Percentiles rank a stretch among this genome's conserved stretches.
These are phyloP conservation scores for Scleromitrula shiraiana DNA, from an alignment of 2,329 filamentous ascomycete species.

Conservation along the genomic window DNA sequence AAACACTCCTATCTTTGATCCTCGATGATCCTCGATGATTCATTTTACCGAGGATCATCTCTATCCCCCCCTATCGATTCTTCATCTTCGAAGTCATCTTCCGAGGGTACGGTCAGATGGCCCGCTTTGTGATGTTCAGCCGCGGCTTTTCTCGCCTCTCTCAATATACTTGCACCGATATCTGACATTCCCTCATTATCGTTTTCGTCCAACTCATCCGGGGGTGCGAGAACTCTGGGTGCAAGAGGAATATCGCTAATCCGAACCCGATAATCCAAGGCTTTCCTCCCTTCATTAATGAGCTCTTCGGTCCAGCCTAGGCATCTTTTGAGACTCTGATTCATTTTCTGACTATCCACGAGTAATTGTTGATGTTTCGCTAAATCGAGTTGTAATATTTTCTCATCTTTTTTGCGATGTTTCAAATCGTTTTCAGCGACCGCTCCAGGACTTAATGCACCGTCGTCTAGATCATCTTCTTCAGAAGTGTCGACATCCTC, in stretches of 20 bases:
- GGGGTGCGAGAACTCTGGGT: conserved; percentile 62
- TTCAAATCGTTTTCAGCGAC: conserved; percentile 38
- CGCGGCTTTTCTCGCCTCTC: conserved; percentile 23
- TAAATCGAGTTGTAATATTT: conserved; percentile 75
- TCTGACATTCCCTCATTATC: conserved; percentile 27
- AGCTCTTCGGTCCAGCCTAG: conserved; percentile 83
- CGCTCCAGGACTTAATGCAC: conserved; percentile 33
- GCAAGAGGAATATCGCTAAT: conserved; percentile 72
- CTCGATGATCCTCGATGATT: too few relatives aligned
- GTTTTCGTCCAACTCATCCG: conserved; percentile 49
- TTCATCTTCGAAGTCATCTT: not conserved
- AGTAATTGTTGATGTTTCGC: conserved; percentile 83
- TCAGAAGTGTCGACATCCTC: conserved; percentile 41
- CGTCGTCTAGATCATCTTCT: conserved; percentile 37
- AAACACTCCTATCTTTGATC: too few relatives aligned
- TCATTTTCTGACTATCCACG: conserved; percentile 87
- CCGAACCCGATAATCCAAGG: conserved; percentile 72
- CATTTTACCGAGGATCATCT: too few relatives aligned
- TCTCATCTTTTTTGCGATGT: conserved; percentile 68
- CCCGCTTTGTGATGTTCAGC: conserved; percentile 7
- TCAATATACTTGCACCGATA: conserved; percentile 22
- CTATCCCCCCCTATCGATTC: too few relatives aligned
- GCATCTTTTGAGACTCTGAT: conserved; percentile 85
- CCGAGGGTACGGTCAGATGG: not conserved
- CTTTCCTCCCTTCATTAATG: conserved; percentile 81